Base-by-base conservation (phyloP, 345 rosid genomes). In the Bruguiera gymnorhiza region DNA sequence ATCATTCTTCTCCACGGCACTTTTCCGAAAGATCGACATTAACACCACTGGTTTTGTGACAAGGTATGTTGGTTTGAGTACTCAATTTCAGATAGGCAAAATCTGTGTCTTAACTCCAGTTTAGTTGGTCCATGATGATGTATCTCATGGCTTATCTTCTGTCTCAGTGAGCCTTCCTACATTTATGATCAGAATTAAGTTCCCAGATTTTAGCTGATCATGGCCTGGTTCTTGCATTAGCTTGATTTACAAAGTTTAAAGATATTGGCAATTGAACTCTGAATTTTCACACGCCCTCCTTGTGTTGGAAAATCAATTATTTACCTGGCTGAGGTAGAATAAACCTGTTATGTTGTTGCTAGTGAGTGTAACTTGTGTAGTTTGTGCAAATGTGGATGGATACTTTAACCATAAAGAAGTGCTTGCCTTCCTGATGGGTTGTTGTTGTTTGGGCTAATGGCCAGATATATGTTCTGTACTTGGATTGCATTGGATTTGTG, bases 21-120 rank as follows among this genome's bases (percentile, higher is more conserved):
- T 92, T 60, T 92, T 95, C 81, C 83, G 62, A 73, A 89, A 84
- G 85, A 90, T 91, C 64, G 97, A 95, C 81, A 82, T 76, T 72
- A 77, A 83, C 24, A 66, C 71, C 77, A 82, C 90, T 13, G 90
- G 95, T 67, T 66, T 77, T 64, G 83, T 89, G 73, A 85, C 89
- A 61, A 89, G 94, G 97, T 94, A 82, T 76, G 83, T 75, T 24
- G 63, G 69, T 61, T 51, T 70, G 34, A 5, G 51, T 36, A 36
- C 2, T 20, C 32, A 31, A n/a, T 51, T 11, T 46, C 50, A 43
- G 50, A 43, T 13, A 15, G 18, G 18, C 50, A 43, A 43, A 43
- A 9, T 11, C 5, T 0, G 37, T 34, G 9, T 34, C 10, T 34
- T 34, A 34, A 34, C 37, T 34, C 37, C 37, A 34, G 37, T 34